A percentile compares a stretch with the other conserved stretches of the same genome.
Conservation (phyloP, 1,139 yeast species). For the Pneumocystis oryctolagi region DNA sequence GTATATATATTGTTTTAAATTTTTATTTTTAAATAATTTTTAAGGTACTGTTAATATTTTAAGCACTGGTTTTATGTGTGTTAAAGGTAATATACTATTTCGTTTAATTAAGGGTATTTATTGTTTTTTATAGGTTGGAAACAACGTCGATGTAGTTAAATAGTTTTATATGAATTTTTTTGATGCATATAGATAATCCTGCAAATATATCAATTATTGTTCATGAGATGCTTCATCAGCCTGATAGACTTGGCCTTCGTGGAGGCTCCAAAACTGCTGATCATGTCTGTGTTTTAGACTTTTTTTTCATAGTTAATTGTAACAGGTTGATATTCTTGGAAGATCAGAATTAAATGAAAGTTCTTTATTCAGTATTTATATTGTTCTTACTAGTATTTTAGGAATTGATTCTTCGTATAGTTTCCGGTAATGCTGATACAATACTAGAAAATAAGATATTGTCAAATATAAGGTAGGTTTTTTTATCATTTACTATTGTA, state of each 20-base stretch:
- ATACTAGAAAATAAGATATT: constrained; percentile 44
- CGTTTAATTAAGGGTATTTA: not conserved
- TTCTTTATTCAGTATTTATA: constrained; percentile 21
- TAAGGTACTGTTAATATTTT: constrained; percentile 25
- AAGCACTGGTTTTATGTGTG: constrained; percentile 11
- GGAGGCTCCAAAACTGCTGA: constrained; percentile 98
- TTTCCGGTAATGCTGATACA: constrained; percentile 55
- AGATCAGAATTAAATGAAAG: constrained; percentile 62
- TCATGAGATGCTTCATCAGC: constrained; percentile 86
- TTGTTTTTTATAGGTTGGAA: not conserved
- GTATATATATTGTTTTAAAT: constrained; percentile 76
- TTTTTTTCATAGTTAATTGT: not conserved
- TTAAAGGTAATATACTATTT: constrained; percentile 13
- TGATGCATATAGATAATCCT: constrained; percentile 41
- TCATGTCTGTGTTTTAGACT: constrained; percentile 61
- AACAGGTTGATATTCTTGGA: constrained; percentile 34
- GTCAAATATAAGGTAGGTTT: constrained; percentile 42
- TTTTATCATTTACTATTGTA: constrained; percentile 18
- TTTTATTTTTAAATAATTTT: constrained; percentile 31
- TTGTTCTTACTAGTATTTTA: not conserved
- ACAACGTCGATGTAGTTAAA: not conserved
- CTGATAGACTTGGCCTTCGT: constrained; percentile 80
- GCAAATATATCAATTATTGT: constrained; percentile 55
- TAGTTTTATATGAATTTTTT: not conserved
- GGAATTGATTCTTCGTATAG: constrained; percentile 59